Conservation (phyloP, 75 land plant species). For the Selaginella tamariscina region DNA sequence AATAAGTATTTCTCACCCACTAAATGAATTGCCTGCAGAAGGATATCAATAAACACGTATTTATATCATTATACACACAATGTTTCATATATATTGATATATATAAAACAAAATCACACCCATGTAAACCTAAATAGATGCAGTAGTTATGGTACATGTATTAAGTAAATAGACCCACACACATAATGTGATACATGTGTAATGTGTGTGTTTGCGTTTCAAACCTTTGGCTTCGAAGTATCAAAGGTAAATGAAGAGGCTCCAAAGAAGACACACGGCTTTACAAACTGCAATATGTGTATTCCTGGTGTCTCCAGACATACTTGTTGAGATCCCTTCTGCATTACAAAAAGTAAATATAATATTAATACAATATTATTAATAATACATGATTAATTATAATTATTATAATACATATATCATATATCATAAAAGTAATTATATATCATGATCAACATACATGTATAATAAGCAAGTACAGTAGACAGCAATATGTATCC, state of each 20-base stretch:
- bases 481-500: no score
- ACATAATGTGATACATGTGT: no score
- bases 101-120: no score
- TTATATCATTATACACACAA: not conserved
- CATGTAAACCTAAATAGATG: no score
- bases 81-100: no score
- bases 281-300: constrained; percentile 62
- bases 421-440: no score
- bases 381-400: no score
- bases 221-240: constrained; percentile 41
- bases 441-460: no score
- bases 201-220: not conserved
- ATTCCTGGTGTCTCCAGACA: constrained; percentile 60
- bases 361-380: not conserved
- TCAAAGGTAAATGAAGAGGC: constrained; percentile 43
- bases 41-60: constrained; percentile 12
- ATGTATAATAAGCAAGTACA: no score
- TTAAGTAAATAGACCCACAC: no score
- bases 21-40: constrained; percentile 49
- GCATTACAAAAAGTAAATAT: constrained; percentile 15
- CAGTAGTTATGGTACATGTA: no score
- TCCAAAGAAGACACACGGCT: constrained; percentile 74
- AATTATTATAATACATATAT: no score
- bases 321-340: constrained; percentile 66
- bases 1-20: constrained; percentile 75